phyloP scores from a whole-genome alignment of 345 rosid species.

The Camelina sativa region DNA sequence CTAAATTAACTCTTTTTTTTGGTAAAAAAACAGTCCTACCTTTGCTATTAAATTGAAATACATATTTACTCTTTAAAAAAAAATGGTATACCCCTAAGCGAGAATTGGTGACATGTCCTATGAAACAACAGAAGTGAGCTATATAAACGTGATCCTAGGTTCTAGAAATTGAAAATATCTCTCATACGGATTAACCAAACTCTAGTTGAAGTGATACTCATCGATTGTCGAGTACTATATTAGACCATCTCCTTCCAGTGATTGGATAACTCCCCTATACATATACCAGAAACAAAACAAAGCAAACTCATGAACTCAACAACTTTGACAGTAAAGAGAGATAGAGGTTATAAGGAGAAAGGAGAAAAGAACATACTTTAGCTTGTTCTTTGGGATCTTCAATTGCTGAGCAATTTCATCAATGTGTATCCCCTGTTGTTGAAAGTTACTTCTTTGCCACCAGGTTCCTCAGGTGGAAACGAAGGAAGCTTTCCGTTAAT shows the following conservation, averaged over 20 bases:
- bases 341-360: conserved; percentile 8
- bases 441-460: no score
- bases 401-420: conserved; percentile 75
- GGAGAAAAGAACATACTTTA: conserved; percentile 55
- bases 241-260: conserved; percentile 20
- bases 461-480: no score
- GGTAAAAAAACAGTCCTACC: no score
- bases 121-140: background rate
- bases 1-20: no score
- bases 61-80: no score
- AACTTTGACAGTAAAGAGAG: background rate
- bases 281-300: background rate
- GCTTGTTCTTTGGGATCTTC: conserved; percentile 76
- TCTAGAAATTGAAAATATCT: conserved; percentile 15
- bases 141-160: background rate
- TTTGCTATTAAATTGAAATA: no score
- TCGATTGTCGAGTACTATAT: no score
- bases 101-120: no score
- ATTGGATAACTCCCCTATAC: conserved; percentile 67
- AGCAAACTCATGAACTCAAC: conserved; percentile 5
- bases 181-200: conserved; percentile 6
- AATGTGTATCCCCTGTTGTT: conserved; percentile 76
- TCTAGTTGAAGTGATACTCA: background rate
- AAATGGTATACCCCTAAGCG: no score
- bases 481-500: no score